phyloP scores from a whole-genome alignment of 1,139 yeast species.

The Oligophagozyma castellii region DNA sequence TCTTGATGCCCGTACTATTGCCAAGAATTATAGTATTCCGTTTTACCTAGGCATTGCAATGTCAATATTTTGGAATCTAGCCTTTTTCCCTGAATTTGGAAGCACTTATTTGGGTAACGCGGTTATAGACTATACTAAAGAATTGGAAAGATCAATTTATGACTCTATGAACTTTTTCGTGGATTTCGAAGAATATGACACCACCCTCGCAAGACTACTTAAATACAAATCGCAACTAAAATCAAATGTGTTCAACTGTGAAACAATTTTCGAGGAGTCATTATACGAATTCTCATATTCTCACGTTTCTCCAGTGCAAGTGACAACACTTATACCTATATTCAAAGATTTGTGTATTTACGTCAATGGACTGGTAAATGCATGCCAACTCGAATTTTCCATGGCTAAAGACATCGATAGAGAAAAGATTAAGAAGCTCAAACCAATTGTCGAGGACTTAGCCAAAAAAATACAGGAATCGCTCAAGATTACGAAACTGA shows the following conservation, averaged over 20 bases:
- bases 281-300: conserved; percentile 36
- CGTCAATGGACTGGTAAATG: conserved; percentile 32
- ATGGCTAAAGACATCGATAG: conserved; percentile 27
- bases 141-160: conserved; percentile 28
- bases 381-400: conserved; percentile 34
- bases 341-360: conserved; percentile 25
- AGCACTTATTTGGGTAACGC: conserved; percentile 34
- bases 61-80: conserved; percentile 29
- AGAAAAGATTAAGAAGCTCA: conserved; percentile 25
- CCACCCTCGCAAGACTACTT: conserved; percentile 19
- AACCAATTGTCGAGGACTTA: conserved; percentile 24
- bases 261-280: conserved; percentile 32
- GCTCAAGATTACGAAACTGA: conserved; percentile 23
- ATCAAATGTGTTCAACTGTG: conserved; percentile 25
- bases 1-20: conserved; percentile 22
- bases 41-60: conserved; percentile 32
- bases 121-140: conserved; percentile 28
- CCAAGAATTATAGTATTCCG: conserved; percentile 30
- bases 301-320: conserved; percentile 30
- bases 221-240: conserved; percentile 24
- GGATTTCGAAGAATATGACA: conserved; percentile 11
- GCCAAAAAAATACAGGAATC: conserved; percentile 24
- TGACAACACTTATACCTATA: conserved; percentile 26
- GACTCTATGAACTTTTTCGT: conserved; percentile 28
- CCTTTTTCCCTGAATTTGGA: conserved; percentile 38